Percentiles rank a stretch among this genome's conserved stretches.
Evolutionary conservation across 257 asterid species (phyloP).

Genomic region (Linaria vulgaris): DNA sequence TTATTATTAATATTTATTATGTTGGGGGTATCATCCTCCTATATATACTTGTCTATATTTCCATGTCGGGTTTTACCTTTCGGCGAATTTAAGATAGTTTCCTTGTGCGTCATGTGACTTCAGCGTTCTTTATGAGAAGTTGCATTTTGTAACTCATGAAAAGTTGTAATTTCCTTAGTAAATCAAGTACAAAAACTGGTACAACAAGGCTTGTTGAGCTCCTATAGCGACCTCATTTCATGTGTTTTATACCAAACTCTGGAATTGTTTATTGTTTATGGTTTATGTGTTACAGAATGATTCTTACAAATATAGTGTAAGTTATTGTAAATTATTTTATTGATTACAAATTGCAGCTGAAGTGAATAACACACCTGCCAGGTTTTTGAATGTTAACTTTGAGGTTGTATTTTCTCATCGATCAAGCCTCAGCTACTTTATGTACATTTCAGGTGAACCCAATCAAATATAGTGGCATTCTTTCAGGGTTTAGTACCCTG

Average conservation of each 20-base stretch:
- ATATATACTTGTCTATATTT: too few species aligned
- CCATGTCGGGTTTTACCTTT: too few species aligned
- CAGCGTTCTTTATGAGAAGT: too few species aligned
- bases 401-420: slow-evolving; percentile 5
- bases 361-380: not conserved
- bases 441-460: slow-evolving; percentile 54
- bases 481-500: slow-evolving; percentile 58
- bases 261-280: not conserved
- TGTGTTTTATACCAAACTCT: not conserved
- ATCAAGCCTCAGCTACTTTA: slow-evolving; percentile 17
- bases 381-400: not conserved
- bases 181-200: too few species aligned
- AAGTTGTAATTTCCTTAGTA: too few species aligned
- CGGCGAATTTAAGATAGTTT: too few species aligned
- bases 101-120: too few species aligned
- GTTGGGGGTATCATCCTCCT: too few species aligned
- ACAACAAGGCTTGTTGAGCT: too few species aligned
- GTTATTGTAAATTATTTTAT: not conserved
- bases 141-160: too few species aligned
- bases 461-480: slow-evolving; percentile 53
- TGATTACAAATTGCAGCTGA: too few species aligned
- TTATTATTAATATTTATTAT: not conserved
- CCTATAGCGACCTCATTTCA: not conserved
- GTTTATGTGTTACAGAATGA: not conserved
- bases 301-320: not conserved